Evolutionary conservation across 2,329 filamentous ascomycete species (phyloP).

Genomic region (Emergomyces orientalis): DNA sequence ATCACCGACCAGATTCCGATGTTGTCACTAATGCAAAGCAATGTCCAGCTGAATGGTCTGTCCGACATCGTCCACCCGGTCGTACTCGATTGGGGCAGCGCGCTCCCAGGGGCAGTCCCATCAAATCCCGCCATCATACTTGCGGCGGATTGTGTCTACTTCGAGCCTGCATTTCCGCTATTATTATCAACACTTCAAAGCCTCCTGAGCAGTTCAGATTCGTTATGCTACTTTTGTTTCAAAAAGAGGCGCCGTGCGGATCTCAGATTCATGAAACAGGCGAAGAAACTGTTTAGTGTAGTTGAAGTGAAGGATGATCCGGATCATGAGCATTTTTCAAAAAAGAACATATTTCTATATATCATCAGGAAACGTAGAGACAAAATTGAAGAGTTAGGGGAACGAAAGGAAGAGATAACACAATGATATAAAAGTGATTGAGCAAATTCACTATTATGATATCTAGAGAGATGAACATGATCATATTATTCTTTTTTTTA

Average conservation of each 20-base stretch:
- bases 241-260: conserved; percentile 82
- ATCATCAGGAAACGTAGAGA: conserved; percentile 19
- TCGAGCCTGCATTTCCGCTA: conserved; percentile 87
- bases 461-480: neutral
- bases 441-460: conserved; percentile 4
- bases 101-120: conserved; percentile 32
- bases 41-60: conserved; percentile 72
- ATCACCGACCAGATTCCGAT: conserved; percentile 86
- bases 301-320: conserved; percentile 52
- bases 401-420: neutral
- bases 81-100: conserved; percentile 67
- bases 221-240: conserved; percentile 81
- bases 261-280: conserved; percentile 62
- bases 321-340: conserved; percentile 25
- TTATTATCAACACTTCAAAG: conserved; percentile 68
- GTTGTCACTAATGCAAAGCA: conserved; percentile 74
- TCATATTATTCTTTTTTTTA: neutral
- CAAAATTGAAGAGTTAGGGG: neutral
- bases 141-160: conserved; percentile 96
- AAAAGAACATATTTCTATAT: conserved; percentile 34
- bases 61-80: conserved; percentile 53
- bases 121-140: conserved; percentile 66
- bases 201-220: conserved; percentile 52
- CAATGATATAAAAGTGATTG: neutral
- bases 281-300: conserved; percentile 57